phyloP scores from a whole-genome alignment of 495 filamentous ascomycete genomes.

The Tuber magnatum region DNA sequence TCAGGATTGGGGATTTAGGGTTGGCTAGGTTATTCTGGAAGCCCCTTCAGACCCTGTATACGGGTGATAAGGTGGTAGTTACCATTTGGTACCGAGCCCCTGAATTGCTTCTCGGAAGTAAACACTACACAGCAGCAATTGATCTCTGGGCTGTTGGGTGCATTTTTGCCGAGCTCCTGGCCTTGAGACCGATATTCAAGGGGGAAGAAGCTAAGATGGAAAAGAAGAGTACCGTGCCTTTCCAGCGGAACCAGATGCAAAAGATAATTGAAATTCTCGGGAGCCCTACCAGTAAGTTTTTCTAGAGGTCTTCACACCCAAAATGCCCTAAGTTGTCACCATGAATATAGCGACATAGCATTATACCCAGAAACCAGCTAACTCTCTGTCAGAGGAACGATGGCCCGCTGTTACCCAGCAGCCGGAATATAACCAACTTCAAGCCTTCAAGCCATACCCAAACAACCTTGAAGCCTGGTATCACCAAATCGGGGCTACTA shows the following conservation, averaged over 20 bases:
- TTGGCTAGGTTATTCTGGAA: constrained; percentile 90
- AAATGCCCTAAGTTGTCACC: not conserved
- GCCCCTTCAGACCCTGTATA: constrained; percentile 80
- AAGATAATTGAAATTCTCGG: constrained; percentile 97
- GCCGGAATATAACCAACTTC: constrained; percentile 72
- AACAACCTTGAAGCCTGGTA: constrained; percentile 59
- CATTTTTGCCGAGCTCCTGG: constrained; percentile 92
- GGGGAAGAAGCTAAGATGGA: constrained; percentile 99
- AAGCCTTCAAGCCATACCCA: constrained; percentile 44
- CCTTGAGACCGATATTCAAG: constrained; percentile 92
- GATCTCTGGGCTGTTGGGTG: constrained; percentile 97
- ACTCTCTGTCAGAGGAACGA: constrained; percentile 50
- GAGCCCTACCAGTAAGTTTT: constrained; percentile 56
- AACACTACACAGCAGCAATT: constrained; percentile 92
- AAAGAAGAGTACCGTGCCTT: constrained; percentile 90
- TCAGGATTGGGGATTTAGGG: constrained; percentile 90
- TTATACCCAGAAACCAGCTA: not conserved
- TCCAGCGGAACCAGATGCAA: constrained; percentile 97
- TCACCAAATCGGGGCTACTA: constrained; percentile 42
- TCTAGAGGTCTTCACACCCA: not conserved
- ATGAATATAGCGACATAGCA: not conserved
- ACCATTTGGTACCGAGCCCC: constrained; percentile 99
- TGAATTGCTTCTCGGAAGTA: constrained; percentile 79
- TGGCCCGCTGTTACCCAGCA: constrained; percentile 77
- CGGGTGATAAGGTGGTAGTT: constrained; percentile 95